These are phyloP conservation scores for Lentinula lateritia DNA, from an alignment of 768 basidiomycete genomes.

Conservation along the genomic window DNA sequence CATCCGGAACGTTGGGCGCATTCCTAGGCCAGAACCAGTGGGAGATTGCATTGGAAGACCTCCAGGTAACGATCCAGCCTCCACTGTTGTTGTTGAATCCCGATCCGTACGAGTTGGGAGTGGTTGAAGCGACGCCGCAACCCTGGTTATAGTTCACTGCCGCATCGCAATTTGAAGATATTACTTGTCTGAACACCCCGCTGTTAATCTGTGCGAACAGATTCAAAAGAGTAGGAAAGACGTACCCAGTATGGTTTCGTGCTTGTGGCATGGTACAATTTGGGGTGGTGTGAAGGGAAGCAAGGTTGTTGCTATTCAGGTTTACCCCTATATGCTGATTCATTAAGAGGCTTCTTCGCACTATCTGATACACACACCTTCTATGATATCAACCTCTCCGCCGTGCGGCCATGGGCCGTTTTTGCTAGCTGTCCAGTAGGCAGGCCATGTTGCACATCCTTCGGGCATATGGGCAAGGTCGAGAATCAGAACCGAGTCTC, in stretches of 20 bases:
- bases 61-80: slow-evolving; percentile 54
- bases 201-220: neutral
- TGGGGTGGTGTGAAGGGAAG: slow-evolving; percentile 49
- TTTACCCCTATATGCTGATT: slow-evolving; percentile 40
- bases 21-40: slow-evolving; percentile 60
- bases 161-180: slow-evolving; percentile 45
- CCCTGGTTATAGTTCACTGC: slow-evolving; percentile 51
- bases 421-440: slow-evolving; percentile 53
- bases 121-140: slow-evolving; percentile 45
- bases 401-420: slow-evolving; percentile 52
- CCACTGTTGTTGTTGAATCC: slow-evolving; percentile 49
- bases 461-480: slow-evolving; percentile 56
- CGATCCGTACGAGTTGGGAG: slow-evolving; percentile 37
- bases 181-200: slow-evolving; percentile 22
- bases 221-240: neutral
- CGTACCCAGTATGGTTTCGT: slow-evolving; percentile 45
- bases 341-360: too few species aligned
- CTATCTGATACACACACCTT: slow-evolving; percentile 29
- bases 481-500: slow-evolving; percentile 42
- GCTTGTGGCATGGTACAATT: slow-evolving; percentile 37
- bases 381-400: slow-evolving; percentile 61
- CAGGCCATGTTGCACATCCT: slow-evolving; percentile 60
- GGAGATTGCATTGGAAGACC: slow-evolving; percentile 39
- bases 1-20: slow-evolving; percentile 36
- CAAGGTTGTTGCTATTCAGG: slow-evolving; percentile 34